A percentile compares a stretch with the other conserved stretches of the same genome.
Conservation (phyloP, 1,284 basidiomycete species). For the Papiliotrema flavescens region DNA sequence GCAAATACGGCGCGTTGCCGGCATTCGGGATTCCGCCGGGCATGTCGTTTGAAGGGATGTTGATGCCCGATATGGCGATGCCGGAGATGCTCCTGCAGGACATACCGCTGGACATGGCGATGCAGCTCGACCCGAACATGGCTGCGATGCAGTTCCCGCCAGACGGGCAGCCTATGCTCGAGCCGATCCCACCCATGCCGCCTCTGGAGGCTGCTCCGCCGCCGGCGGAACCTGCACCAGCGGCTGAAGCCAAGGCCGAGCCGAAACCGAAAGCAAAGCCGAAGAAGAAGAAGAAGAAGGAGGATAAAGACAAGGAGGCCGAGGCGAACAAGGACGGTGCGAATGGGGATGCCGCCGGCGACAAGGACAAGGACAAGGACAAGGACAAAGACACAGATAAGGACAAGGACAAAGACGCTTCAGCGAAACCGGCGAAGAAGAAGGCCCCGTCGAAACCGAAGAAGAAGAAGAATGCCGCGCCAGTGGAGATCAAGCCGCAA, state of each 20-base stretch:
- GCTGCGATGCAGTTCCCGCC: too few relatives aligned
- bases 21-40: too few relatives aligned
- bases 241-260: background rate
- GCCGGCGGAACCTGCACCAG: slow-evolving; percentile 58
- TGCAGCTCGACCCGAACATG: too few relatives aligned
- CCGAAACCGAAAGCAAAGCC: slow-evolving; percentile 7
- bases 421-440: slow-evolving; percentile 8
- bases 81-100: too few relatives aligned
- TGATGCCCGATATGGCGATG: too few relatives aligned
- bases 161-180: background rate
- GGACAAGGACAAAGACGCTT: slow-evolving; percentile 1
- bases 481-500: background rate
- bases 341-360: too few relatives aligned
- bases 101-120: too few relatives aligned
- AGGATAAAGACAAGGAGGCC: slow-evolving; percentile 6
- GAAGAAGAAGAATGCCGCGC: slow-evolving; percentile 4
- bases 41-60: too few relatives aligned
- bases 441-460: slow-evolving; percentile 8
- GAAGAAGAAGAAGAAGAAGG: slow-evolving; percentile 10
- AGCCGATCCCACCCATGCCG: background rate
- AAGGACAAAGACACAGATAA: slow-evolving; percentile 1
- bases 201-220: background rate
- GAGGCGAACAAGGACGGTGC: slow-evolving; percentile 7
- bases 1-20: too few relatives aligned
- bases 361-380: background rate